Conservation (phyloP, 73 alveolate species). For the Diophrys sp. region DNA sequence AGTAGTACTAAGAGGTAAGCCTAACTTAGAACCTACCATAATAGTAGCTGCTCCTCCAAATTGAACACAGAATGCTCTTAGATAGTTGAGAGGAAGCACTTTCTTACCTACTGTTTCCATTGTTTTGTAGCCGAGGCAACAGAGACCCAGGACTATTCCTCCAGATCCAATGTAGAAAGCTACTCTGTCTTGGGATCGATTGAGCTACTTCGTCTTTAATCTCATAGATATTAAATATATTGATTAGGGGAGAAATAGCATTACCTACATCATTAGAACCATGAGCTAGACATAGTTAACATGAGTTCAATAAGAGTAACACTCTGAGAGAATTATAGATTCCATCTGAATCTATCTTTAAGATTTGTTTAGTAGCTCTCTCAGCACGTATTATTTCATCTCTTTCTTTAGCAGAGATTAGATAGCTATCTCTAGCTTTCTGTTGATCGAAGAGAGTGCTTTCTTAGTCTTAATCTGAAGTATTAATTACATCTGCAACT, state of each 20-base stretch:
- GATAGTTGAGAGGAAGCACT: conserved; percentile 12
- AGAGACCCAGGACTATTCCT: conserved; percentile 12
- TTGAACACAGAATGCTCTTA: conserved; percentile 25
- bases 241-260: conserved; percentile 15
- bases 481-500: not conserved
- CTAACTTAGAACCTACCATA: conserved; percentile 15
- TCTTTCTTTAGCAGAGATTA: not conserved
- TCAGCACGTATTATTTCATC: not conserved
- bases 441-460: not conserved
- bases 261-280: conserved; percentile 19
- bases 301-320: conserved; percentile 1
- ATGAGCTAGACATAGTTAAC: conserved; percentile 17
- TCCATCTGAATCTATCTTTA: not conserved
- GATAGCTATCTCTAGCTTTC: not conserved
- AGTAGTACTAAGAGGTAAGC: conserved; percentile 28
- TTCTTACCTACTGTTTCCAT: conserved; percentile 19
- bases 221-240: not conserved
- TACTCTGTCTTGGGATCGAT: not conserved
- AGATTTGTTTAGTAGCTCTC: not conserved
- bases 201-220: not conserved
- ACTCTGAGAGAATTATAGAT: not conserved
- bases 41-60: conserved; percentile 16
- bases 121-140: not conserved
- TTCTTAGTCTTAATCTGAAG: not conserved
- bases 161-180: conserved; percentile 8